Base-by-base conservation (phyloP, 208 protist genomes). In the Crithidia expoeki region DNA sequence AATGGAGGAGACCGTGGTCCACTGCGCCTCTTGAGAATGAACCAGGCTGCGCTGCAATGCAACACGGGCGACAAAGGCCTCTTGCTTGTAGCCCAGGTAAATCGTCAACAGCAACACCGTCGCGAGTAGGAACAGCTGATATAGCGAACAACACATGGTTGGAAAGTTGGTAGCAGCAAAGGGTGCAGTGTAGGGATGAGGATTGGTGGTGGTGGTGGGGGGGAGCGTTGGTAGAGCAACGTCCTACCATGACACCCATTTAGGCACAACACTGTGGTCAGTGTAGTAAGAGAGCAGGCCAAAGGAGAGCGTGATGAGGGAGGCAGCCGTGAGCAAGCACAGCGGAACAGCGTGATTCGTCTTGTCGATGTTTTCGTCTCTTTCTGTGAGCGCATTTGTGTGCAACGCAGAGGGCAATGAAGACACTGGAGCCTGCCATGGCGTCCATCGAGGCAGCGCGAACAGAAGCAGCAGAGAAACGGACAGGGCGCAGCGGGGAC, bases 381-480 rank as follows among this genome's bases (percentile, higher is more conserved):
- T 4, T 21, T 6, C 16, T 19, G 44, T 21, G 44, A 19, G 5
- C 9, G 36, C 12, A 12, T 40, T 12, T 5, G 36, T 40, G 36
- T 40, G 12, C 36, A 5, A 40, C 9, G 36, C 12, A 12, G 44
- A 19, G 14, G 44, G 44, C 19, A 30, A 38, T 21, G 25, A 3
- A 11, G 25, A 10, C 55, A 30, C 5, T 7, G 33, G 1, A 3
- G 4, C n/a, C 19, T 27, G 60, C 60, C 60, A 66, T 2, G 44
- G 27, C 6, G 61, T 30, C 61, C 49, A 57, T 30, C 49, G 61
- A 4, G 61, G 61, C 2, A 68, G 44, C 7, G 61, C 32, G 42
- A 75, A 64, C 2, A 64, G 34, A 6, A 34, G 70, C 19, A 63
- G 53, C 30, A 75, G 19, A 27, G 33, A 36, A 1, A 30, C 32